Percentiles rank a stretch among this genome's conserved stretches.
These are phyloP conservation scores for Neonectria magnoliae DNA, from an alignment of 2,329 filamentous ascomycete species.

Conservation along the genomic window DNA sequence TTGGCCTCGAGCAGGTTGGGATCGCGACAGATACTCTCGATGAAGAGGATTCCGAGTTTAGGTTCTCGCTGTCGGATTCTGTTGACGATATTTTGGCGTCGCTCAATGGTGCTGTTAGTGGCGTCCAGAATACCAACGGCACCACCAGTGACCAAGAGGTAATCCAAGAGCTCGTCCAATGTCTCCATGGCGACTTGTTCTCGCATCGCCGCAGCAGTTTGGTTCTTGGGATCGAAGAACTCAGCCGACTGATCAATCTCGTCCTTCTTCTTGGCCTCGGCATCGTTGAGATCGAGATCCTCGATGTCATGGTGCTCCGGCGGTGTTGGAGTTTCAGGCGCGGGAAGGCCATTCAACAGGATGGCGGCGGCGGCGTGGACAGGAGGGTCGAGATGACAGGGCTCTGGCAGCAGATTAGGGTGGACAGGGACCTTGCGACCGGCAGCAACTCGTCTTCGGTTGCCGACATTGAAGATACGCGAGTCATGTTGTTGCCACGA, in stretches of 20 bases:
- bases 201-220: constrained; percentile 80
- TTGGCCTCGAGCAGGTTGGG: constrained; percentile 88
- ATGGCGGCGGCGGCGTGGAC: constrained; percentile 66
- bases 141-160: constrained; percentile 82
- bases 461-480: constrained; percentile 96
- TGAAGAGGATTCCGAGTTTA: constrained; percentile 89
- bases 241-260: constrained; percentile 86
- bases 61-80: constrained; percentile 85
- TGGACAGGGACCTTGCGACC: constrained; percentile 58
- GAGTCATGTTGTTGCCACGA: constrained; percentile 98
- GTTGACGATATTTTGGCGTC: constrained; percentile 84
- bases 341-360: constrained; percentile 63
- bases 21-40: constrained; percentile 93
- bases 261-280: constrained; percentile 43
- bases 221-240: constrained; percentile 94
- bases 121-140: constrained; percentile 96
- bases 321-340: constrained; percentile 44
- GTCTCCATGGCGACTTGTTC: constrained; percentile 95
- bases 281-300: constrained; percentile 48
- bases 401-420: constrained; percentile 48
- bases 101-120: constrained; percentile 92
- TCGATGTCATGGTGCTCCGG: constrained; percentile 51
- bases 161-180: constrained; percentile 90
- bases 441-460: constrained; percentile 83
- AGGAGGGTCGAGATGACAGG: constrained; percentile 54